phyloP scores from a whole-genome alignment of 2,329 filamentous ascomycete genomes.

The Arachnopeziza araneosa region DNA sequence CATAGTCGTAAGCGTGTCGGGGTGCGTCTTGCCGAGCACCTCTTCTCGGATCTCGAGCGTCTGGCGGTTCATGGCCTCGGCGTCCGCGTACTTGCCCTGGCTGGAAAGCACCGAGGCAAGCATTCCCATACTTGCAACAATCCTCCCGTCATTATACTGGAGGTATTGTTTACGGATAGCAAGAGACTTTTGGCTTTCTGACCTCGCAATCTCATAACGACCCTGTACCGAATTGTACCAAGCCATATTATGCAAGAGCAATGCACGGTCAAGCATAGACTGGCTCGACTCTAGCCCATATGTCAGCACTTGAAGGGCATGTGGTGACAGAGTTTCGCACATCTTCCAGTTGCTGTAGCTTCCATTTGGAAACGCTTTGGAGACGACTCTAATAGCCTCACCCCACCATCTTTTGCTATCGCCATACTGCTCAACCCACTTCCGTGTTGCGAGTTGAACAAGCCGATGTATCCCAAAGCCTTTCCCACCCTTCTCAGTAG shows the following conservation, averaged over 20 bases:
- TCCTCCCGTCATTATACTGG: too few species aligned
- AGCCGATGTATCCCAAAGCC: conserved; percentile 18
- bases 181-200: too few species aligned
- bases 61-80: conserved; percentile 6
- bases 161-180: too few species aligned
- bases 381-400: conserved; percentile 14
- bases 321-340: conserved; percentile 30
- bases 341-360: conserved; percentile 30
- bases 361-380: conserved; percentile 15
- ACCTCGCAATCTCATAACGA: too few species aligned
- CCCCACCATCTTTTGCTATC: conserved; percentile 14
- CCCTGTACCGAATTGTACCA: too few species aligned
- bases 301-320: conserved; percentile 19
- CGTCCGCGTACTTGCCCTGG: conserved; percentile 7
- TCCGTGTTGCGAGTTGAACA: conserved; percentile 18
- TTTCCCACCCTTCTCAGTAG: conserved; percentile 8
- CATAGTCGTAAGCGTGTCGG: background rate
- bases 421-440: conserved; percentile 18
- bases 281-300: conserved; percentile 10
- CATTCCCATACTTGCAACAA: too few species aligned
- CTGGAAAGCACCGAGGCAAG: background rate
- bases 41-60: conserved; percentile 6
- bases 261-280: conserved; percentile 13
- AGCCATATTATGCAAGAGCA: conserved; percentile 10
- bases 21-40: conserved; percentile 6